Evolutionary conservation across 257 asterid genomes (phyloP).

Genomic region (Solanum stenotomum): DNA sequence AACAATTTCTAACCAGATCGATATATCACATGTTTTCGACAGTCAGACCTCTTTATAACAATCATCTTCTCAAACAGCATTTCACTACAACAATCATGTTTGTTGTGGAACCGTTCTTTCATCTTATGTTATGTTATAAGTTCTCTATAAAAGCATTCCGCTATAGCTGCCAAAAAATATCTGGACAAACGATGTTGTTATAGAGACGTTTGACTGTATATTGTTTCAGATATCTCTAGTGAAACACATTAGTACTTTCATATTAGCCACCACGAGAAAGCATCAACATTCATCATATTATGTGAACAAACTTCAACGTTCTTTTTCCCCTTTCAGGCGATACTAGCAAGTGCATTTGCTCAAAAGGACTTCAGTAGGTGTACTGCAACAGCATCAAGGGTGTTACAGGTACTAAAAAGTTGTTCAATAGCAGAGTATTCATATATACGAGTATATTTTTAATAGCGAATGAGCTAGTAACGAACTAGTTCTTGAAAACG

Average conservation of each 20-base stretch:
- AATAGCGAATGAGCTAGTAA: not conserved
- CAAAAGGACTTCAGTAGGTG: conserved; percentile 44
- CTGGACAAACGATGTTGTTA: not conserved
- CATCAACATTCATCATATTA: not conserved
- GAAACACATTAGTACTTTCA: not conserved
- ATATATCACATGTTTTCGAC: not conserved
- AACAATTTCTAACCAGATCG: not conserved
- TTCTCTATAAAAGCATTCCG: not conserved
- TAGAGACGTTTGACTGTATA: not conserved
- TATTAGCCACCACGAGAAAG: not conserved
- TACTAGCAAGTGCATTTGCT: conserved; percentile 69
- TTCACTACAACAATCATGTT: not conserved
- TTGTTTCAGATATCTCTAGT: not conserved
- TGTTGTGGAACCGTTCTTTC: not conserved
- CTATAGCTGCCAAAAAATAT: not conserved
- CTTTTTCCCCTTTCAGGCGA: conserved; percentile 28
- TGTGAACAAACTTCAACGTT: not conserved
- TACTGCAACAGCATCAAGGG: conserved; percentile 45
- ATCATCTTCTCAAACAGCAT: not conserved
- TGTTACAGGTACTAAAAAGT: conserved; percentile 36
- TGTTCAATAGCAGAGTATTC: not conserved
- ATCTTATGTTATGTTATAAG: not conserved
- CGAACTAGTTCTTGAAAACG: not conserved
- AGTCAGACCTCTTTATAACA: not conserved
- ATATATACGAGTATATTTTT: not conserved